Percentiles rank a stretch among this genome's conserved stretches.
Conservation (phyloP, 805 yeast genomes). For the Nakazawaea ernobii region DNA sequence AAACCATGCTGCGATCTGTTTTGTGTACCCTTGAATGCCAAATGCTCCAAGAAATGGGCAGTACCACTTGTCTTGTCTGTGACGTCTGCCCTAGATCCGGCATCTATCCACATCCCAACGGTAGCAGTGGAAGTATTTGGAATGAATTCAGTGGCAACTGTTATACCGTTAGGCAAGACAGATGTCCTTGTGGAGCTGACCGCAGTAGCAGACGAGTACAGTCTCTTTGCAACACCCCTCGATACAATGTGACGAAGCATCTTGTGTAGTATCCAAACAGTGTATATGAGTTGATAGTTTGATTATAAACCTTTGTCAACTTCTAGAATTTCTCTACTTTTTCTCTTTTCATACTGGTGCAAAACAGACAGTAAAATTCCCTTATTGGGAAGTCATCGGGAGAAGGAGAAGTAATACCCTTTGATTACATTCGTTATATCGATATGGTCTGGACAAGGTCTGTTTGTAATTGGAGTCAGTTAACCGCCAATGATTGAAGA, state of each 20-base stretch:
- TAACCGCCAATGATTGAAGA: too few relatives aligned
- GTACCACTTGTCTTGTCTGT: slow-evolving; percentile 79
- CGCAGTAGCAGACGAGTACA: slow-evolving; percentile 13
- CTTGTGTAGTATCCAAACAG: neutral
- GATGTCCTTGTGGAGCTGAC: slow-evolving; percentile 57
- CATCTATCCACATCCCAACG: slow-evolving; percentile 97
- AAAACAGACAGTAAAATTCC: neutral
- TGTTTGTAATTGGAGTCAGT: too few relatives aligned
- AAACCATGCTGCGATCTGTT: slow-evolving; percentile 73
- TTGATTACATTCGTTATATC: too few relatives aligned
- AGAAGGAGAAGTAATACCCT: neutral
- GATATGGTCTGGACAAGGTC: neutral
- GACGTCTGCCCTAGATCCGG: slow-evolving; percentile 96
- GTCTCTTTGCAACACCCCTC: neutral
- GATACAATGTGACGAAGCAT: neutral
- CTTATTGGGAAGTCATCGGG: neutral
- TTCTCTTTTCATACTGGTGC: too few relatives aligned
- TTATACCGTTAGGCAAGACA: slow-evolving; percentile 81
- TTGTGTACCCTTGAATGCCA: slow-evolving; percentile 92
- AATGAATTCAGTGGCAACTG: slow-evolving; percentile 85
- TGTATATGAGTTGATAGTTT: neutral
- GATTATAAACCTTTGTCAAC: neutral
- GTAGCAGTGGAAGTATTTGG: slow-evolving; percentile 93
- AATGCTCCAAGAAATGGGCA: slow-evolving; percentile 94
- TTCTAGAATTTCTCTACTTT: too few relatives aligned